These are phyloP conservation scores for Trametes maxima DNA, from an alignment of 768 basidiomycete species.

Conservation along the genomic window DNA sequence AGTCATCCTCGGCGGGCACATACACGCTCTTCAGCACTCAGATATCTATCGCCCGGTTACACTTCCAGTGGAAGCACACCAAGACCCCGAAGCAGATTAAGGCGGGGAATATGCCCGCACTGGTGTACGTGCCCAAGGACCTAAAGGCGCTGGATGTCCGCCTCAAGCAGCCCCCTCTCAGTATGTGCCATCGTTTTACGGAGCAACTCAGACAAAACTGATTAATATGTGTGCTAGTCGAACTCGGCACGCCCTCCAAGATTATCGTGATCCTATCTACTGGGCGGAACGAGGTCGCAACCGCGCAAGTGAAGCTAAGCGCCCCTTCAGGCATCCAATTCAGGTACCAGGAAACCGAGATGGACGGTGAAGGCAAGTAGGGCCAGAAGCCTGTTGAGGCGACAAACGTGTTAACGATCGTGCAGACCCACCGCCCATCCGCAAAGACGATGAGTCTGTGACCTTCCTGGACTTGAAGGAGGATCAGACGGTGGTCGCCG, in stretches of 20 bases:
- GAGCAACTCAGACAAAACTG: neutral
- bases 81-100: slow-evolving; percentile 22
- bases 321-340: slow-evolving; percentile 58
- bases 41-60: slow-evolving; percentile 61
- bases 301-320: slow-evolving; percentile 54
- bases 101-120: slow-evolving; percentile 37
- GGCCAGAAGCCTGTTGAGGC: too few relatives aligned
- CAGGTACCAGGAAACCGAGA: slow-evolving; percentile 42
- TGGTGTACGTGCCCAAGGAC: slow-evolving; percentile 69
- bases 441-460: slow-evolving; percentile 47
- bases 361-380: slow-evolving; percentile 40
- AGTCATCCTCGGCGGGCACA: slow-evolving; percentile 69
- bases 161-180: slow-evolving; percentile 55
- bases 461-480: slow-evolving; percentile 50
- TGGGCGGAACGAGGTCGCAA: slow-evolving; percentile 66
- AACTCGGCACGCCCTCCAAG: slow-evolving; percentile 59
- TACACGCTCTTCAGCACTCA: slow-evolving; percentile 72
- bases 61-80: slow-evolving; percentile 62
- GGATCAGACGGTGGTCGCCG: slow-evolving; percentile 48
- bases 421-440: slow-evolving; percentile 30
- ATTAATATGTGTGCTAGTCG: slow-evolving; percentile 46
- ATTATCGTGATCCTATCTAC: slow-evolving; percentile 61
- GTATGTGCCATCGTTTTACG: slow-evolving; percentile 23
- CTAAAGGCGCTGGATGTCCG: slow-evolving; percentile 61
- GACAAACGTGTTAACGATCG: neutral